Evolutionary conservation across 495 filamentous ascomycete species (phyloP).

Genomic region (Baudoinia panamericana): DNA sequence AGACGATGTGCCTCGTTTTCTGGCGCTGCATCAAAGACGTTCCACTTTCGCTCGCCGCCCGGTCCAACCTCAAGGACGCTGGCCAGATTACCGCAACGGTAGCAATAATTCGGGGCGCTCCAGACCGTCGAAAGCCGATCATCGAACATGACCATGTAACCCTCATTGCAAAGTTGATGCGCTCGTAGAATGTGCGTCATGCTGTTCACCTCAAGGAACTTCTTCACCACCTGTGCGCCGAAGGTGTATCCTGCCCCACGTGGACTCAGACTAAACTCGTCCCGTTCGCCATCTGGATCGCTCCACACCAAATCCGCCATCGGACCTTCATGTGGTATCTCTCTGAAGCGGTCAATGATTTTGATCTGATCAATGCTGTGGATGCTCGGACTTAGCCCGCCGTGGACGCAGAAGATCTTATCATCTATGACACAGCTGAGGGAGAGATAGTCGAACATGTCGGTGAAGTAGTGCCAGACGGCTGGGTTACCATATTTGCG

Average conservation of each 20-base stretch:
- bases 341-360: conserved; percentile 94
- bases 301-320: conserved; percentile 99
- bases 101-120: conserved; percentile 98
- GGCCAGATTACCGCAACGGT: conserved; percentile 93
- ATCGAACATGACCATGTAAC: conserved; percentile 90
- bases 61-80: conserved; percentile 93
- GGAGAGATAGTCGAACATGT: conserved; percentile 98
- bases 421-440: conserved; percentile 95
- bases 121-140: conserved; percentile 90
- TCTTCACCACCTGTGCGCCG: conserved; percentile 90
- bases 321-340: conserved; percentile 95
- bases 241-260: conserved; percentile 94
- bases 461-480: conserved; percentile 98
- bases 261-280: conserved; percentile 90
- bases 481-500: conserved; percentile 96
- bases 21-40: conserved; percentile 91
- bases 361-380: conserved; percentile 99
- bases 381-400: conserved; percentile 86
- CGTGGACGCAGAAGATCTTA: conserved; percentile 97
- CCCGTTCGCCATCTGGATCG: conserved; percentile 89
- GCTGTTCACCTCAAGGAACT: conserved; percentile 89
- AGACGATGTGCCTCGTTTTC: conserved; percentile 82
- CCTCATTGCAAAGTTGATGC: conserved; percentile 95
- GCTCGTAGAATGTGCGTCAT: conserved; percentile 95
- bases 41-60: conserved; percentile 81